Conservation (phyloP, 805 yeast species). For the Monosporozyma aquatica region DNA sequence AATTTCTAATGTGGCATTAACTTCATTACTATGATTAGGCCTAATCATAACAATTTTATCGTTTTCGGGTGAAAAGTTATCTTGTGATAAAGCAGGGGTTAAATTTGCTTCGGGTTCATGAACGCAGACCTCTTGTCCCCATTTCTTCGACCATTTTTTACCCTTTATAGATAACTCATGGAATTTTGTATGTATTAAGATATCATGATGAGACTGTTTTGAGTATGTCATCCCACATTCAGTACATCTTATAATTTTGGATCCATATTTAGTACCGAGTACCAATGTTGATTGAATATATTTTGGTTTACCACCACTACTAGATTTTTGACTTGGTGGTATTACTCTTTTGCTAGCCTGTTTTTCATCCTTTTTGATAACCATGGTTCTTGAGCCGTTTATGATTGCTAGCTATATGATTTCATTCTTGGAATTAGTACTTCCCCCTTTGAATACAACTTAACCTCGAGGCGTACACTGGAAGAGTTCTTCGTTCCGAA, state of each 20-base stretch:
- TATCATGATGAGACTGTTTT: conserved; percentile 14
- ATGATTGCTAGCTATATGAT: no score
- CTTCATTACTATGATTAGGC: conserved; percentile 26
- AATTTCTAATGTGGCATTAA: conserved; percentile 32
- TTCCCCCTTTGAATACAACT: no score
- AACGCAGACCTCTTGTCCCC: conserved; percentile 24
- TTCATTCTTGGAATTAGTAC: no score
- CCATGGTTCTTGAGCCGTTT: no score
- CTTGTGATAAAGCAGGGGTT: conserved; percentile 12
- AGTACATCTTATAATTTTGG: conserved; percentile 13
- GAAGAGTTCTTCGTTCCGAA: no score
- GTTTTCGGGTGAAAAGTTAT: not conserved
- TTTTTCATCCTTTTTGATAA: no score
- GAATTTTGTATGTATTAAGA: conserved; percentile 37
- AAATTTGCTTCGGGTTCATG: conserved; percentile 4
- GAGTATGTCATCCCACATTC: conserved; percentile 26
- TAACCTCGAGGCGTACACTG: no score
- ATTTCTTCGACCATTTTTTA: conserved; percentile 36
- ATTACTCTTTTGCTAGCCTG: not conserved
- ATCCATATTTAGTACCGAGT: conserved; percentile 7
- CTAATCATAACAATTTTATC: conserved; percentile 33
- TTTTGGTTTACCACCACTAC: conserved; percentile 1
- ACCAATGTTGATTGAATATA: conserved; percentile 16
- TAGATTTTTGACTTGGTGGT: not conserved
- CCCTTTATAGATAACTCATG: conserved; percentile 46